Base-by-base conservation (phyloP, 768 basidiomycete species). In the Boletus eberwhitei region DNA sequence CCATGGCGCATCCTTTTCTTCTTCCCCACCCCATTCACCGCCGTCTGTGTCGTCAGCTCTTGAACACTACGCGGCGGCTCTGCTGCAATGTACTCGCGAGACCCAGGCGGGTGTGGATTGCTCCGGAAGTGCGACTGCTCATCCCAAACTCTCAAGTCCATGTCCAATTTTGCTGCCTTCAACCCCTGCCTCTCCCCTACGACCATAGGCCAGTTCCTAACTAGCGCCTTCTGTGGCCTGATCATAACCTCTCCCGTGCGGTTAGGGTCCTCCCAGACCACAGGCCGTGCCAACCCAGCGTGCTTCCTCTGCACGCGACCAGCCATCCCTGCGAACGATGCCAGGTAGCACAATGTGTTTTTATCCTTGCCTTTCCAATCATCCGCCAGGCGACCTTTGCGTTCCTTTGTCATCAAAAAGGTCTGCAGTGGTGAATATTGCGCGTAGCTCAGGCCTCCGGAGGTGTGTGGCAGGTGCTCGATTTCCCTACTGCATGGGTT, bases 381-480 rank as follows among this genome's bases (percentile, higher is more conserved):
- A 29, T 80, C 73, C 36, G 84, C 74, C 58, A 86, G 55, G 53
- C 88, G 77, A 48, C 87, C 90, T 8, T 83, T 81, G 59, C 81
- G 76, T 17, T 82, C 71, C 55, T 73, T 75, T 8, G 76, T 75
- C 64, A 73, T 76, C 65, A 85, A 72, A 48, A 73, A 71, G 0
- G 78, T 75, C 50, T 89, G 85, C 45, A 91, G 70, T 7, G 57
- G 49, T 7, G 86, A 75, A 35, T 79, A 75, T 38, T 75, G 72
- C 3, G 81, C 68, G 67, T 92, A 93, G 42, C 74, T 71, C 39
- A 91, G 75, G 4, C 81, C 90, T 37, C 77, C 88, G 36, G 71
- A 75, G 26, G 72, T 76, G 59, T 92, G 90, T 0, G 88, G 88
- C 52, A 80, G 75, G 40, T 80, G 84, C 55, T 84, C 82, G 57